Percentiles rank a stretch among this genome's conserved stretches.
Evolutionary conservation across 768 basidiomycete genomes (phyloP).

Genomic region (Dioszegia crocea): DNA sequence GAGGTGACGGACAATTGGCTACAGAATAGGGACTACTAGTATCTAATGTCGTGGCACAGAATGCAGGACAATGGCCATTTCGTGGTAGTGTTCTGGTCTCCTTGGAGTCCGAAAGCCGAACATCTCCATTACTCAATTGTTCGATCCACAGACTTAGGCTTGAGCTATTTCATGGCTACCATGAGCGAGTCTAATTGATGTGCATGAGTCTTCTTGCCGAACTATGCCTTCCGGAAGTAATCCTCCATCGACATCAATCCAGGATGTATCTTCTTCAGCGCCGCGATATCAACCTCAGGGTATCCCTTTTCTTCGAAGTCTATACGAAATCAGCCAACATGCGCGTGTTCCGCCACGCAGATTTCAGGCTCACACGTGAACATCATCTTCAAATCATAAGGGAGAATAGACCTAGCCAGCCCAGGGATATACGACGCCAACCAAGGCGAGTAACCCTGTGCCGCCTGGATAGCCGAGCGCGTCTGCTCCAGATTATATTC

Average conservation of each 20-base stretch:
- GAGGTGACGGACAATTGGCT: no score
- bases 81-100: no score
- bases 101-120: no score
- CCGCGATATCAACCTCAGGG: slow-evolving; percentile 10
- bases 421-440: slow-evolving; percentile 15
- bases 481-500: slow-evolving; percentile 20
- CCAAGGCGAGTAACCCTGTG: slow-evolving; percentile 24
- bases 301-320: slow-evolving; percentile 29
- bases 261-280: slow-evolving; percentile 21
- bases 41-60: no score
- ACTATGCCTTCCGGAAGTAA: slow-evolving; percentile 17
- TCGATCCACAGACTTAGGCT: no score
- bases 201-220: no score
- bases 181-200: no score
- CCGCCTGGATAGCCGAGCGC: slow-evolving; percentile 10
- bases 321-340: slow-evolving; percentile 7
- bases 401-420: slow-evolving; percentile 7
- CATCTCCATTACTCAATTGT: no score
- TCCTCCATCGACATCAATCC: slow-evolving; percentile 24
- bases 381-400: slow-evolving; percentile 21
- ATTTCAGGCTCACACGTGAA: slow-evolving; percentile 19
- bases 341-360: neutral
- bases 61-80: no score
- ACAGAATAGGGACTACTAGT: no score
- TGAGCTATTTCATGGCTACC: no score